Evolutionary conservation across 2,329 filamentous ascomycete genomes (phyloP), one percentile per base, ranked within the genome.

Genomic region (Colletotrichum sp.): DNA sequence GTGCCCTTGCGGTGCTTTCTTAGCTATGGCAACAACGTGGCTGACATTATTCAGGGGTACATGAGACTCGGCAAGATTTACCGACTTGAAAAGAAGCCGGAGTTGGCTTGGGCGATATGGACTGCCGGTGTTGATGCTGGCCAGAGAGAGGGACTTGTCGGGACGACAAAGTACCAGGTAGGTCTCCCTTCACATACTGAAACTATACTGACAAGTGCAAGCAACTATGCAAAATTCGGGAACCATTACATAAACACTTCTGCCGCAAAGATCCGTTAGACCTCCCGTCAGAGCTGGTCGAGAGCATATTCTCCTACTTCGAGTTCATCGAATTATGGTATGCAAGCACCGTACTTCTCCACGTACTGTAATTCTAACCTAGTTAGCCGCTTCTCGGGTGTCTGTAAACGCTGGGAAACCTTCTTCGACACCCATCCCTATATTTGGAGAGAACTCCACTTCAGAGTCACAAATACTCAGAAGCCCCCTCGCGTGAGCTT

Each of bases 1-100:
- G 38, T 16, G 10, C 55, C 28, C 26, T n/a, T 24, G 9, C 48
- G 24, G 12, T 16, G 28, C 30, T 36, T 18, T 6, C 15, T 24
- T 24, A 2, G 28, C 36, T 56, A 18, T 12, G 12, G 4, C 16
- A 13, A 21, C n/a, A 55, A n/a, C 7, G 30, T 52, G 24, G 55
- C 75, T 79, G 30, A 79, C 66, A 16, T 8, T 16, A 21, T 3
- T 13, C 38, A 87, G 86, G 86, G 86, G 9, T 87, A 87, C 73
- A 81, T 87, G 9, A 83, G 86, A 5, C 78, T 87, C 6, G 85
- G 84, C 2, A 87, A 87, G 76, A 79, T 86, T 70, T 81, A 83
- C 7, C 81, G 84, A 10, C 79, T 85, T 3, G 81, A 84, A 70
- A 84, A 84, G 76, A 82, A 86, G 10, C 70, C 82, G 48, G 81